Conservation (phyloP, 1,284 basidiomycete genomes). For the Naganishia sp. region DNA sequence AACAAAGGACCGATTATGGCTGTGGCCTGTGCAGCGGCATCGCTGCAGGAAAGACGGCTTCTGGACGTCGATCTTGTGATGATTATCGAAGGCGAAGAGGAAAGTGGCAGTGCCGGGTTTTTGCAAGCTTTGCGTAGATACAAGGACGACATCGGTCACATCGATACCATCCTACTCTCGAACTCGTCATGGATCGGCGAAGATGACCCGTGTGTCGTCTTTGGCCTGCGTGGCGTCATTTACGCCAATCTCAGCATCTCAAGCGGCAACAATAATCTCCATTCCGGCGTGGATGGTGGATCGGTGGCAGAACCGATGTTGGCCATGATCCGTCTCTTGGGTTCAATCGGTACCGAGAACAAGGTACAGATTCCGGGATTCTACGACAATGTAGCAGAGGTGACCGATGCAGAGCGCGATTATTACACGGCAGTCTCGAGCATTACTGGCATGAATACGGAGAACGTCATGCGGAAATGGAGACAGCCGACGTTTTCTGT, state of each 20-base stretch:
- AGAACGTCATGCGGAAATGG: conserved; percentile 73
- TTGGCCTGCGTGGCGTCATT: conserved; percentile 89
- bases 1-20: conserved; percentile 94
- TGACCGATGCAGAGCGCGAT: conserved; percentile 66
- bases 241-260: conserved; percentile 61
- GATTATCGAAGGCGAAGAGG: conserved; percentile 94
- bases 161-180: conserved; percentile 79
- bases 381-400: conserved; percentile 72
- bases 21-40: conserved; percentile 82
- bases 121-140: conserved; percentile 69
- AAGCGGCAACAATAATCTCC: conserved; percentile 55
- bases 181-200: conserved; percentile 98
- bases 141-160: conserved; percentile 76
- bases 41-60: conserved; percentile 69
- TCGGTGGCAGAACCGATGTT: conserved; percentile 84
- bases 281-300: conserved; percentile 82
- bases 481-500: conserved; percentile 56
- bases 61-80: conserved; percentile 86
- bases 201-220: conserved; percentile 90
- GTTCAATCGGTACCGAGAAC: conserved; percentile 65
- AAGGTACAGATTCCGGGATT: conserved; percentile 77
- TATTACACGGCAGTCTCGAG: conserved; percentile 69
- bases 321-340: conserved; percentile 84
- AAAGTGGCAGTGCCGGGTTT: conserved; percentile 85
- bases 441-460: conserved; percentile 64